A percentile compares a stretch with the other conserved stretches of the same genome.
Conservation (phyloP, 768 basidiomycete species). For the Tulasnella calospora region DNA sequence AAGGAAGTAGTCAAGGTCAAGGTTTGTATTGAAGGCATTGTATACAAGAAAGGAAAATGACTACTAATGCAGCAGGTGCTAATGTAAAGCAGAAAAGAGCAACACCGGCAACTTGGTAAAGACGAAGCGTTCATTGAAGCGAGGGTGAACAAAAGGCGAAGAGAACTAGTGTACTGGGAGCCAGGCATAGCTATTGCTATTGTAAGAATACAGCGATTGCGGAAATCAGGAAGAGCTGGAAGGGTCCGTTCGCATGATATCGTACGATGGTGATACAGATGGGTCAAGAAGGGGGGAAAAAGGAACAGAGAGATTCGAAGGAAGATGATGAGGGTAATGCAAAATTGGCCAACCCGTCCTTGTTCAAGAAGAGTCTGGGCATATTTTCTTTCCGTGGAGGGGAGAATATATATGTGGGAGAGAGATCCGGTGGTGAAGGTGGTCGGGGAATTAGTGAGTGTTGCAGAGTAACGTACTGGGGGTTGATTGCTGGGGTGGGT, state of each 20-base stretch:
- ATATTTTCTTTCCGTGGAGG: background rate
- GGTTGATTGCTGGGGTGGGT: background rate
- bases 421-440: background rate
- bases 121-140: background rate
- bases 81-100: background rate
- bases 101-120: background rate
- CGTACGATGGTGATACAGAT: background rate
- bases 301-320: background rate
- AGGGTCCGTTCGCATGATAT: background rate
- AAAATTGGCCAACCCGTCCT: conserved; percentile 6
- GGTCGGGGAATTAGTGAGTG: background rate
- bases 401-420: background rate
- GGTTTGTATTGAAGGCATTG: background rate
- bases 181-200: background rate
- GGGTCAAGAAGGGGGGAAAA: background rate
- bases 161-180: background rate
- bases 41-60: background rate
- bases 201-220: background rate
- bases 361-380: background rate
- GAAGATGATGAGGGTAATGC: background rate
- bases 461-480: background rate
- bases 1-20: background rate
- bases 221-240: background rate
- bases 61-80: background rate
- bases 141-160: background rate